These are phyloP conservation scores for Aegle marmelos DNA, from an alignment of 345 rosid species.

Conservation along the genomic window DNA sequence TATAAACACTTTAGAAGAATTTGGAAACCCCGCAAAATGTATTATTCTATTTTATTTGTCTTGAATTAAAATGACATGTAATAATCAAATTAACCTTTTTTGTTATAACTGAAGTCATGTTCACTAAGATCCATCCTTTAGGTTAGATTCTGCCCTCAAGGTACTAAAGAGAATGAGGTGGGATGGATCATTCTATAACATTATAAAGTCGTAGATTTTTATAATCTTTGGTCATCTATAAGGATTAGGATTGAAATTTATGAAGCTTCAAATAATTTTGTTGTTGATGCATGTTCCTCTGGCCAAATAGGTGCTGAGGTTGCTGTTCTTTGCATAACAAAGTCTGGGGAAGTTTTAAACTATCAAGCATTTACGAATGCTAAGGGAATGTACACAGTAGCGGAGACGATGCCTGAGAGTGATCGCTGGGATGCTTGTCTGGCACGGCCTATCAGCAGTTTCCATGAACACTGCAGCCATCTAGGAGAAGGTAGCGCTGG, in stretches of 20 bases:
- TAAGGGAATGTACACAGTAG: slow-evolving; percentile 77
- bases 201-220: not conserved
- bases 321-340: slow-evolving; percentile 94
- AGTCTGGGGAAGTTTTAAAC: slow-evolving; percentile 85
- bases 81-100: not conserved
- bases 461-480: slow-evolving; percentile 72
- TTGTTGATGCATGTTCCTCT: not conserved
- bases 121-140: not conserved
- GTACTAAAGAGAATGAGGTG: not conserved
- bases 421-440: slow-evolving; percentile 96
- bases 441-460: slow-evolving; percentile 84
- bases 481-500: slow-evolving; percentile 57
- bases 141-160: not conserved
- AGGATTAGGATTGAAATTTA: not conserved
- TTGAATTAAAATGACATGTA: not conserved
- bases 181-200: not conserved
- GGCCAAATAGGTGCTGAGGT: slow-evolving; percentile 65
- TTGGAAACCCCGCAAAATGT: not conserved
- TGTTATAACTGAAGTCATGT: not conserved
- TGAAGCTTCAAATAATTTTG: not conserved
- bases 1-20: not conserved
- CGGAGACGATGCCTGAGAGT: slow-evolving; percentile 96
- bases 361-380: slow-evolving; percentile 91
- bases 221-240: not conserved
- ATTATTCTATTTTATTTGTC: not conserved